Evolutionary conservation across 176 grass and related monocot species (phyloP).

Genomic region (Eragrostis nindensis): DNA sequence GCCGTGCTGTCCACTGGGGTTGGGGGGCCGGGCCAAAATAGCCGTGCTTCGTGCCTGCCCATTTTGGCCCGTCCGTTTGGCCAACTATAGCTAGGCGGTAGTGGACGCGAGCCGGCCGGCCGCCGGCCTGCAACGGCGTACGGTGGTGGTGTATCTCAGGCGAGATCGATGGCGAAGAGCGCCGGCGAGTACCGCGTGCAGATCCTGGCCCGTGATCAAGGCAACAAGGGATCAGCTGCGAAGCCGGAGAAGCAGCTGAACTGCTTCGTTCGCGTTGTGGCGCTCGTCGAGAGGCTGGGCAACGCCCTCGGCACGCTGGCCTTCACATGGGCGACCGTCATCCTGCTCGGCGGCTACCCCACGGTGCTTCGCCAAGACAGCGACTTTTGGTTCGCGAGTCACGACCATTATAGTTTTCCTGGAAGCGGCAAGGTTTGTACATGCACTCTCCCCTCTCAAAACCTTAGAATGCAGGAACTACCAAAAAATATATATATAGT

Average conservation of each 20-base stretch:
- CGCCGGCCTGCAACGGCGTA: too few relatives aligned
- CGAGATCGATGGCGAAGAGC: not conserved
- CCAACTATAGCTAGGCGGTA: too few relatives aligned
- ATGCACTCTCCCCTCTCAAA: too few relatives aligned
- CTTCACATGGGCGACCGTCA: slow-evolving; percentile 63
- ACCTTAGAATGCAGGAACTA: too few relatives aligned
- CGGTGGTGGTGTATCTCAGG: too few relatives aligned
- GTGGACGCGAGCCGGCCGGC: too few relatives aligned
- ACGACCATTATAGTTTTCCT: slow-evolving; percentile 41
- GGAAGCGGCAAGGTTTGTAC: slow-evolving; percentile 14
- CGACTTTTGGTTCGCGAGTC: slow-evolving; percentile 54
- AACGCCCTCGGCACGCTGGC: not conserved
- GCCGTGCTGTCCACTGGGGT: too few relatives aligned
- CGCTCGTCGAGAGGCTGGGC: not conserved
- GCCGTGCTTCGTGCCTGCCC: too few relatives aligned
- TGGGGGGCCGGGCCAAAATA: too few relatives aligned
- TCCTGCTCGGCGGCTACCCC: slow-evolving; percentile 52
- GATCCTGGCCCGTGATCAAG: not conserved
- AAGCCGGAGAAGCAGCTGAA: not conserved
- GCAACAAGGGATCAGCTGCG: too few relatives aligned
- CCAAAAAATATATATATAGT: too few relatives aligned
- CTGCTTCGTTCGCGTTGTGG: not conserved
- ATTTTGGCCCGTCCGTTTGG: too few relatives aligned
- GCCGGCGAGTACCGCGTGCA: not conserved
- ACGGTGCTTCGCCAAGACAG: not conserved